A percentile compares a stretch with the other conserved stretches of the same genome.
phyloP scores from a whole-genome alignment of 768 basidiomycete genomes.

The Kwoniella sp. region DNA sequence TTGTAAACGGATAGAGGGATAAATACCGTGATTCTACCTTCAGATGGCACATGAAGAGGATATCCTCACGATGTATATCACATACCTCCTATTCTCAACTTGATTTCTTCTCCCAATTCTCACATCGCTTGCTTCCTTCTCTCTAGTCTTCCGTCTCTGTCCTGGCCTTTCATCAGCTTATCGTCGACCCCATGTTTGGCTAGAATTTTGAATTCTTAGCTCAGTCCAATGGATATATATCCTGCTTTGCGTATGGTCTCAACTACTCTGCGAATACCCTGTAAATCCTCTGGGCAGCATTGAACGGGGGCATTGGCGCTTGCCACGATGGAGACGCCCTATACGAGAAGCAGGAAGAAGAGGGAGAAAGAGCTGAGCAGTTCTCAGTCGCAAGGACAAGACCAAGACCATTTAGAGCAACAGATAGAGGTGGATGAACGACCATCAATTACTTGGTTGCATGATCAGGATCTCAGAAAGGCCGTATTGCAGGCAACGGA shows the following conservation, averaged over 20 bases:
- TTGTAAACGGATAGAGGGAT: background rate
- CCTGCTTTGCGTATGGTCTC: too few species aligned
- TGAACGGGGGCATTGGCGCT: too few species aligned
- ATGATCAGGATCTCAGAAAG: conserved; percentile 30
- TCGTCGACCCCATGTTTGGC: too few species aligned
- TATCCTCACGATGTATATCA: background rate
- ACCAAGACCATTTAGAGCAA: background rate
- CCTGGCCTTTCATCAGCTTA: too few species aligned
- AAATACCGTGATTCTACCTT: background rate
- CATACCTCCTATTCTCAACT: too few species aligned
- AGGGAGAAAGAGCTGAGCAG: conserved; percentile 29
- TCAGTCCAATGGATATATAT: too few species aligned
- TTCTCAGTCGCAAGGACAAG: conserved; percentile 4
- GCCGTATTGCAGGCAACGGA: conserved; percentile 29
- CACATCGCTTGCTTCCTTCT: too few species aligned
- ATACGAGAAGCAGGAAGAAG: conserved; percentile 40
- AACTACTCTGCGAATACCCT: too few species aligned
- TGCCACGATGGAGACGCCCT: conserved; percentile 45
- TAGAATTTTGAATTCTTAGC: too few species aligned
- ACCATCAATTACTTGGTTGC: conserved; percentile 30
- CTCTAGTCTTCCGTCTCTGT: too few species aligned
- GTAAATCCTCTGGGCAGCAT: too few species aligned
- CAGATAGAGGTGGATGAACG: conserved; percentile 10
- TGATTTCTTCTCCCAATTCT: too few species aligned
- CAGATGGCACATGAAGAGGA: background rate